Evolutionary conservation across 2,329 filamentous ascomycete genomes (phyloP).

Genomic region (Elsinoe arachidis): DNA sequence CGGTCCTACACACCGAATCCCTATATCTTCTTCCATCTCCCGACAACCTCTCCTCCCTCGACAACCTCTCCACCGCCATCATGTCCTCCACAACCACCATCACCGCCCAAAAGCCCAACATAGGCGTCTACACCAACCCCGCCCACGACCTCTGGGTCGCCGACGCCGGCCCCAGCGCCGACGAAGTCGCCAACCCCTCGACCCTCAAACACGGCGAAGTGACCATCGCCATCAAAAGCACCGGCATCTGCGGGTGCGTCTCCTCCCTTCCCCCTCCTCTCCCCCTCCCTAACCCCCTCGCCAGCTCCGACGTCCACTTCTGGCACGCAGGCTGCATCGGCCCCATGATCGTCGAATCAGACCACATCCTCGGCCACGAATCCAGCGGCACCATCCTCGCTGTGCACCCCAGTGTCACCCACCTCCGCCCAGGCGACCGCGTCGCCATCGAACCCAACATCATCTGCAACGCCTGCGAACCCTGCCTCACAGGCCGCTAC

Average conservation of each 20-base stretch:
- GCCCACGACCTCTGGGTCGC: slow-evolving; percentile 84
- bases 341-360: slow-evolving; percentile 82
- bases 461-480: slow-evolving; percentile 83
- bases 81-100: slow-evolving; percentile 26
- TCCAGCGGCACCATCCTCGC: slow-evolving; percentile 76
- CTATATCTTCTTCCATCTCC: neutral
- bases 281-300: neutral
- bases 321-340: slow-evolving; percentile 95
- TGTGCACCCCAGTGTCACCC: slow-evolving; percentile 68
- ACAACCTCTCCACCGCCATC: neutral
- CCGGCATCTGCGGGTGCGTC: slow-evolving; percentile 83
- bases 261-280: neutral
- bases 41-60: neutral
- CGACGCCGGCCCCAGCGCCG: slow-evolving; percentile 64
- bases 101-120: slow-evolving; percentile 66
- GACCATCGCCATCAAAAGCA: slow-evolving; percentile 81
- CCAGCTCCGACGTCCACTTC: slow-evolving; percentile 78
- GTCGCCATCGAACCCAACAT: slow-evolving; percentile 92
- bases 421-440: slow-evolving; percentile 75
- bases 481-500: slow-evolving; percentile 85
- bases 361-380: slow-evolving; percentile 92
- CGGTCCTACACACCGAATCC: neutral
- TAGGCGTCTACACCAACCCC: slow-evolving; percentile 93
- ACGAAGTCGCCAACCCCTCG: slow-evolving; percentile 61
- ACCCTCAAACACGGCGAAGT: slow-evolving; percentile 74